Percentiles rank a stretch among this genome's conserved stretches.
These are phyloP conservation scores for Pseudevernia furfuracea DNA, from an alignment of 495 filamentous ascomycete species.

Conservation along the genomic window DNA sequence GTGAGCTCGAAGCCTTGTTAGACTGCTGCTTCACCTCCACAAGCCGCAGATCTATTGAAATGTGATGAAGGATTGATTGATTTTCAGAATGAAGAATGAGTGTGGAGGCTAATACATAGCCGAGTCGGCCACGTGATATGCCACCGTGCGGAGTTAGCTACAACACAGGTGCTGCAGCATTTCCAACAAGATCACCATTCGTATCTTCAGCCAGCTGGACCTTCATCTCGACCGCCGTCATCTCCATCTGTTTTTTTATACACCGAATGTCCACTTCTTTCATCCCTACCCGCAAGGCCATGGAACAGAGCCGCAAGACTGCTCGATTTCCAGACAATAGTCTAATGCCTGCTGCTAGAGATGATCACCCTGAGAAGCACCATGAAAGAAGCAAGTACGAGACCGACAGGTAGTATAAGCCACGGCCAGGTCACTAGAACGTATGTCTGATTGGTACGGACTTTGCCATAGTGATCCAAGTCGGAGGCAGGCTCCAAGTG, in stretches of 20 bases:
- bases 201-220: neutral
- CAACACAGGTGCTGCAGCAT: too few relatives aligned
- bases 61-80: too few relatives aligned
- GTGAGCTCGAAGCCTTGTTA: neutral
- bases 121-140: too few relatives aligned
- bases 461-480: neutral
- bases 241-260: neutral
- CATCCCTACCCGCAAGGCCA: neutral
- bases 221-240: neutral
- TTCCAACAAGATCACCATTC: neutral
- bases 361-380: neutral
- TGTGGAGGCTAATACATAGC: too few relatives aligned
- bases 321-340: neutral
- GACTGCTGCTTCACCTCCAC: neutral
- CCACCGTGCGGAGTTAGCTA: too few relatives aligned
- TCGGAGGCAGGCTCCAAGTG: neutral
- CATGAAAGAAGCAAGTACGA: neutral
- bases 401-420: constrained; percentile 14
- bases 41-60: too few relatives aligned
- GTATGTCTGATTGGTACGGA: constrained; percentile 19
- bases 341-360: neutral
- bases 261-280: neutral
- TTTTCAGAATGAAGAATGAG: too few relatives aligned
- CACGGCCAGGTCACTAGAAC: constrained; percentile 32
- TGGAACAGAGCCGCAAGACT: constrained; percentile 11